Evolutionary conservation across 2,329 filamentous ascomycete species (phyloP), one percentile per base, ranked within the genome.

Genomic region (Calonectria naviculata): DNA sequence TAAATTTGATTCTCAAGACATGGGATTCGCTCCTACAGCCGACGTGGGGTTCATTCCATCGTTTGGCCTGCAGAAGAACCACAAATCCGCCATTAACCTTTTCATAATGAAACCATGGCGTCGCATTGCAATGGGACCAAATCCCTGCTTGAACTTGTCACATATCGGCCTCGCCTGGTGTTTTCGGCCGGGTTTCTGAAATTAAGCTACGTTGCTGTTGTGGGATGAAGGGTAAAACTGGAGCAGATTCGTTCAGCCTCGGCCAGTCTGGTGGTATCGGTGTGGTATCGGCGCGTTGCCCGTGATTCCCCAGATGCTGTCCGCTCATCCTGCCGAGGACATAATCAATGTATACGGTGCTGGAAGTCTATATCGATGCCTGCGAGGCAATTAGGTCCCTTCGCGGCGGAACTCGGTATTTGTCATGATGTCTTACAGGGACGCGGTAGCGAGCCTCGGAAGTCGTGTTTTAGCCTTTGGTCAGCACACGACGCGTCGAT

Each of bases 81-180:
- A 65, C 63, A 29, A 65, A 34, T 54, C 47, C 6, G 46, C 42
- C 49, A 61, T 61, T 58, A 34, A 61, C 49, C 24, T 65, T 31
- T 26, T 67, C 21, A 12, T 21, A 29, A 34, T 41, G 63, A 36
- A 56, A 65, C 63, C 94, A 97, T 60, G 98, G 98, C 90, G 85
- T 97, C 92, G 80, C 92, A 93, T 63, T 95, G 15, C 95, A 24
- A 95, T 97, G 72, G 95, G 91, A 62, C 94, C 95, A 81, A 97
- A 97, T 75, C 95, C 95, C 8, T 58, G 52, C 5, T n/a, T 38
- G 13, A 24, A 58, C 21, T 58, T 38, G 52, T 58, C 52, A 36
- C 24, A 38, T n/a, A n/a, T 38, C 52, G 24, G 15, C 17, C 28
- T 29, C 19, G 6, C 47, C 7, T 36, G 21, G 24, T 28, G n/a